phyloP scores from a whole-genome alignment of 495 filamentous ascomycete genomes.

The Penicillium antarcticum region DNA sequence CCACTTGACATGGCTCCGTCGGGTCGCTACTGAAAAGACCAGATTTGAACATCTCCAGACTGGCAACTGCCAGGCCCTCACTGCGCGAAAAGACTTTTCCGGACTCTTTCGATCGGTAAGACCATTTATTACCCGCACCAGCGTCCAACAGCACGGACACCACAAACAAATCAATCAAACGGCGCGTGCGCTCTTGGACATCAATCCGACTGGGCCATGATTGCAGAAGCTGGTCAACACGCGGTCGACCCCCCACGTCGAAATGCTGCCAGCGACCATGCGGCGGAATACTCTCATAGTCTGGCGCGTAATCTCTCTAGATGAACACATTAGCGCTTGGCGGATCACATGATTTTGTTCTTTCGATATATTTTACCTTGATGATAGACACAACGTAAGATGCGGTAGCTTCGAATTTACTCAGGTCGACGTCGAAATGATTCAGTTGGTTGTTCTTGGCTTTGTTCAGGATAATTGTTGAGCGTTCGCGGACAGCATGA shows the following conservation, averaged over 20 bases:
- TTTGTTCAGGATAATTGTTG: slow-evolving; percentile 66
- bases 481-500: slow-evolving; percentile 80
- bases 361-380: slow-evolving; percentile 58
- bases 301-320: slow-evolving; percentile 83
- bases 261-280: slow-evolving; percentile 74
- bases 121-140: slow-evolving; percentile 64
- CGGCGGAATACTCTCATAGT: slow-evolving; percentile 76
- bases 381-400: slow-evolving; percentile 95
- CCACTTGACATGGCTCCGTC: slow-evolving; percentile 81
- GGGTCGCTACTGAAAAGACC: slow-evolving; percentile 87
- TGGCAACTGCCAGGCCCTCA: slow-evolving; percentile 90
- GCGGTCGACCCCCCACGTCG: slow-evolving; percentile 62
- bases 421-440: slow-evolving; percentile 90
- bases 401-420: slow-evolving; percentile 82
- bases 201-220: slow-evolving; percentile 62
- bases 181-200: slow-evolving; percentile 58
- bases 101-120: slow-evolving; percentile 87
- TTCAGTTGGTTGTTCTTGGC: slow-evolving; percentile 74
- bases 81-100: slow-evolving; percentile 80
- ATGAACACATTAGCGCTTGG: slow-evolving; percentile 17
- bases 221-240: slow-evolving; percentile 63
- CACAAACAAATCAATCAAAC: slow-evolving; percentile 65
- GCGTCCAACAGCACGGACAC: slow-evolving; percentile 69
- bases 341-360: not conserved
- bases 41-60: slow-evolving; percentile 95